Evolutionary conservation across 805 yeast species (phyloP).

Genomic region (Starmerella lactis-condensi): DNA sequence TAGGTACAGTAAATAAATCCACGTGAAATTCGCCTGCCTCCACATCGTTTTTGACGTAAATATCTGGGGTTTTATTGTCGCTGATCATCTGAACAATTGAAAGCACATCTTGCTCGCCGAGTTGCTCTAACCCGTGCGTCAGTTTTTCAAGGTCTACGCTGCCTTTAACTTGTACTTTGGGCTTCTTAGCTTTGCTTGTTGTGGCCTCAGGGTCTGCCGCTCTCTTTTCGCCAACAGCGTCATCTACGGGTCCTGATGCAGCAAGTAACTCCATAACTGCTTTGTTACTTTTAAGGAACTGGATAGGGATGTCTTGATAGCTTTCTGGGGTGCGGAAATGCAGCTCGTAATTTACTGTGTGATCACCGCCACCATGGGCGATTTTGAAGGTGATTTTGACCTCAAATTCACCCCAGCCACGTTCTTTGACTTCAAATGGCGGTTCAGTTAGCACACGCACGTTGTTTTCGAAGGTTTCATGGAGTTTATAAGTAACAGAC

Average conservation of each 20-base stretch:
- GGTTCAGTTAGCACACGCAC: slow-evolving; percentile 58
- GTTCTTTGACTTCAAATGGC: slow-evolving; percentile 76
- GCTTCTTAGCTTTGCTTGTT: slow-evolving; percentile 21
- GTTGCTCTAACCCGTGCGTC: slow-evolving; percentile 74
- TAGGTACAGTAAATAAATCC: slow-evolving; percentile 88
- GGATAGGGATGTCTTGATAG: slow-evolving; percentile 55
- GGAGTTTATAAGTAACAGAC: slow-evolving; percentile 79
- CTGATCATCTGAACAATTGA: slow-evolving; percentile 96
- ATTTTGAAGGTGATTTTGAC: slow-evolving; percentile 59
- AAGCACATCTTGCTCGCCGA: slow-evolving; percentile 78
- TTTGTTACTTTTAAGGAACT: slow-evolving; percentile 60
- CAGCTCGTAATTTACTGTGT: slow-evolving; percentile 71
- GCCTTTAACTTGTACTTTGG: slow-evolving; percentile 30
- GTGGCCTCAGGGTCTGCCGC: slow-evolving; percentile 19
- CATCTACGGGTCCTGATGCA: slow-evolving; percentile 72
- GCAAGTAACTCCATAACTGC: slow-evolving; percentile 50
- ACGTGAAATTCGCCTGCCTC: slow-evolving; percentile 95
- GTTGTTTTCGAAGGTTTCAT: slow-evolving; percentile 88
- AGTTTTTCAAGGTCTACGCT: slow-evolving; percentile 72
- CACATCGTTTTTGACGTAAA: slow-evolving; percentile 87
- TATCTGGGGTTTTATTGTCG: slow-evolving; percentile 83
- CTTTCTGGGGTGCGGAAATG: slow-evolving; percentile 66
- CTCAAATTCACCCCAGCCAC: slow-evolving; percentile 98
- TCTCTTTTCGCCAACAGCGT: slow-evolving; percentile 26
- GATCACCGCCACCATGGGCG: slow-evolving; percentile 75